phyloP scores from a whole-genome alignment of 371 early-diverging fungal genomes.

The Apophysomyces elegans region DNA sequence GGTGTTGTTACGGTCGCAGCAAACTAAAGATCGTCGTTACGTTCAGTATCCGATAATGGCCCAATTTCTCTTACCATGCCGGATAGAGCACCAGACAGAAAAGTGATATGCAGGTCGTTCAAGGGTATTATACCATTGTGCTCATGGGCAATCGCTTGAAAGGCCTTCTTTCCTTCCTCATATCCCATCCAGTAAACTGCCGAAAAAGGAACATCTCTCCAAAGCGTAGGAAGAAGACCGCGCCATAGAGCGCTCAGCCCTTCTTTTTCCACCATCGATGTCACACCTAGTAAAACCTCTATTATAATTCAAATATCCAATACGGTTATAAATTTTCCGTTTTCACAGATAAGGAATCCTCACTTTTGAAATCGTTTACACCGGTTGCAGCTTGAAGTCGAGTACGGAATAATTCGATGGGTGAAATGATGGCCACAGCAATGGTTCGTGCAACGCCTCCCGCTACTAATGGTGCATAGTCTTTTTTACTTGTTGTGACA shows the following conservation, averaged over 20 bases:
- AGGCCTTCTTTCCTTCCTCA: slow-evolving; percentile 62
- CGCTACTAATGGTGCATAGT: slow-evolving; percentile 73
- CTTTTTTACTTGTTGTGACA: slow-evolving; percentile 16
- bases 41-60: background rate
- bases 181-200: slow-evolving; percentile 93
- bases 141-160: slow-evolving; percentile 11
- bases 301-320: slow-evolving; percentile 6
- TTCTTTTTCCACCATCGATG: slow-evolving; percentile 58
- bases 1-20: slow-evolving; percentile 92
- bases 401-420: slow-evolving; percentile 90
- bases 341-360: background rate
- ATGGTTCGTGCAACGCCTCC: slow-evolving; percentile 83
- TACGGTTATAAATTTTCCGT: no score
- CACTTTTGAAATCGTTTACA: slow-evolving; percentile 51
- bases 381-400: slow-evolving; percentile 77
- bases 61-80: slow-evolving; percentile 60
- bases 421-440: slow-evolving; percentile 85
- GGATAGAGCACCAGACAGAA: slow-evolving; percentile 75
- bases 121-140: background rate
- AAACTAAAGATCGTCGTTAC: slow-evolving; percentile 48
- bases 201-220: slow-evolving; percentile 93
- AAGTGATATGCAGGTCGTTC: slow-evolving; percentile 57
- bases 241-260: slow-evolving; percentile 80
- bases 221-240: slow-evolving; percentile 90
- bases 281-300: slow-evolving; percentile 66